Evolutionary conservation across 352 stramenopile species (phyloP), one percentile per base, ranked within the genome.

Genomic region (Globisporangium paroecandrum): DNA sequence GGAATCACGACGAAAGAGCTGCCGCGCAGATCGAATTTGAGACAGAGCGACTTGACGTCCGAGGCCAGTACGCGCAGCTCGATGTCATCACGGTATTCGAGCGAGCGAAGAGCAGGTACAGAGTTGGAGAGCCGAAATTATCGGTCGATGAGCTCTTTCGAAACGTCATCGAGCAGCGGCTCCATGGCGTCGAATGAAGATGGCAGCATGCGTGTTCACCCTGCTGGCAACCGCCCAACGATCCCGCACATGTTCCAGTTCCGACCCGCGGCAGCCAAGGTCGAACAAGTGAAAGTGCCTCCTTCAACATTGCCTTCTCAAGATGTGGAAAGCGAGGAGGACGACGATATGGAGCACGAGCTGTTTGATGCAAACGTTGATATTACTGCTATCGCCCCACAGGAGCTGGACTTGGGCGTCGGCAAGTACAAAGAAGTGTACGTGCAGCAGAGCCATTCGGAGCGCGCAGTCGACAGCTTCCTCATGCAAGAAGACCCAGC

Each of bases 201-300:
- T 47, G 10, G 29, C 68, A 60, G 51, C 18, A 46, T 49, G 32
- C 38, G 62, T 24, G 20, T 80, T 73, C 62, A 83, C 76, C 61
- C 78, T 77, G 36, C 70, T 76, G 18, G 46, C 15, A 69, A 66
- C 15, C 66, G 69, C 5, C 43, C 43, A 3, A 71, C 73, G 49
- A 82, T 82, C 49, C 78, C 80, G n/a, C 79, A 81, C 62, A 85
- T 89, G 75, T 90, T 89, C 43, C 78, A 86, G 62, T 87, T 91
- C 51, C 79, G 81, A 1, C 77, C 77, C 20, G 76, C 79, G 20
- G 65, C 78, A 36, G 81, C 72, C 25, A 88, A 68, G 41, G 12
- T 53, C 20, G 53, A 41, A 13, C 51, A 51, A 34, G 27, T 18
- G 43, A 68, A 49, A 38, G 53, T 25, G 62, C 22, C 69, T 43